A percentile compares a stretch with the other conserved stretches of the same genome.
Conservation (phyloP, 805 yeast species). For the Kluyveromyces aestuarii region DNA sequence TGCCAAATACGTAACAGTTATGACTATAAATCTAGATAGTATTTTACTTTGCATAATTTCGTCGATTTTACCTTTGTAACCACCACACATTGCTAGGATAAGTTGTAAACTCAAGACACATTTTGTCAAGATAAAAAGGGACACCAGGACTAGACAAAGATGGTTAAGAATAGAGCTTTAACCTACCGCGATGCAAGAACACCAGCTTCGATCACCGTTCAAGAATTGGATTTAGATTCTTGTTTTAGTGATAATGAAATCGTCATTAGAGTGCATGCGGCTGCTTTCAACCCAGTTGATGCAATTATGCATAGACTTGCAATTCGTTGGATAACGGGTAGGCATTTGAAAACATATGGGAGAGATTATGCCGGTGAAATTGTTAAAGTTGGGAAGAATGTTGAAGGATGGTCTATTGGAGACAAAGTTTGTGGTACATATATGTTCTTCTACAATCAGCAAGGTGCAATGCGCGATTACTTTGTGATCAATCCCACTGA, state of each 20-base stretch:
- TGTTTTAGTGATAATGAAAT: conserved; percentile 19
- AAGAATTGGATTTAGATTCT: conserved; percentile 17
- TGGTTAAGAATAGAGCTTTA: conserved; percentile 18
- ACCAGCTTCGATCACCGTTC: conserved; percentile 10
- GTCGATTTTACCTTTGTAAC: no score
- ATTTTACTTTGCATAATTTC: no score
- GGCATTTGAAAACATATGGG: conserved; percentile 14
- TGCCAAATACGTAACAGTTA: no score
- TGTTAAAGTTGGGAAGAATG: conserved; percentile 19
- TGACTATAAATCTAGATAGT: no score
- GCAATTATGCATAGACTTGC: conserved; percentile 11
- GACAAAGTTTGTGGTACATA: conserved; percentile 22
- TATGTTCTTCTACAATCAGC: conserved; percentile 14
- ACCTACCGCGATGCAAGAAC: conserved; percentile 15
- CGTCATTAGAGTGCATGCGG: conserved; percentile 23
- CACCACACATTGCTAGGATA: no score
- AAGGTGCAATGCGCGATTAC: conserved; percentile 42
- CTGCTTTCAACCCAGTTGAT: conserved; percentile 27
- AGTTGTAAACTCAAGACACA: no score
- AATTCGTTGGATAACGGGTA: conserved; percentile 4
- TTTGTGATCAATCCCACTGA: conserved; percentile 30
- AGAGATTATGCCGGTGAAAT: conserved; percentile 25
- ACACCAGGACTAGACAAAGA: background rate
- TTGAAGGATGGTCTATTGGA: conserved; percentile 16
- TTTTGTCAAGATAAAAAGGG: no score